Evolutionary conservation across 768 basidiomycete species (phyloP).

Genomic region (Xerocomellus intermedius): DNA sequence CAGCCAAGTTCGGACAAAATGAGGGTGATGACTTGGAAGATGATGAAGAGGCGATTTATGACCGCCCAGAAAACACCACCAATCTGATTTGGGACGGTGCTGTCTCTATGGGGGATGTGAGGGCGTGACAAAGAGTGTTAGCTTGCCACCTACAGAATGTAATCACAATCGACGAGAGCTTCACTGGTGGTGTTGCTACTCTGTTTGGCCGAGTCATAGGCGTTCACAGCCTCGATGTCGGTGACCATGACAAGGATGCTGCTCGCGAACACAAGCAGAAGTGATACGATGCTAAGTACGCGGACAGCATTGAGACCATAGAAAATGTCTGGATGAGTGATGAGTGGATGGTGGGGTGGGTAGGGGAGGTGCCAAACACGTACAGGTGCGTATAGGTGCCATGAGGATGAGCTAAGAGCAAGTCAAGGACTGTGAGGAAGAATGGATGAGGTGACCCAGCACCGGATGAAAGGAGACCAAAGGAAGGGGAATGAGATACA

Average conservation of each 20-base stretch:
- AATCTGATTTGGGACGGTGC: constrained; percentile 88
- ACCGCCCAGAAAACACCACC: constrained; percentile 93
- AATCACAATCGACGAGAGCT: constrained; percentile 59
- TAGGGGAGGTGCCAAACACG: constrained; percentile 20
- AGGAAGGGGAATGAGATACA: constrained; percentile 8
- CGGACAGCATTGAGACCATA: constrained; percentile 80
- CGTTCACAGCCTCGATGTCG: constrained; percentile 75
- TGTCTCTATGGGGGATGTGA: constrained; percentile 44
- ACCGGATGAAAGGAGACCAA: constrained; percentile 23
- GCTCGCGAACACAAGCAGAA: constrained; percentile 78
- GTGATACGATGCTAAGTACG: constrained; percentile 71
- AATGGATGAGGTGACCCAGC: constrained; percentile 32
- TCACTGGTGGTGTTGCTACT: constrained; percentile 33
- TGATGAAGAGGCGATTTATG: constrained; percentile 82
- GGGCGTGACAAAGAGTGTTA: not conserved
- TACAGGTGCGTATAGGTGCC: constrained; percentile 43
- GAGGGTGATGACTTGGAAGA: constrained; percentile 79
- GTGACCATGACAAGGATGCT: constrained; percentile 71
- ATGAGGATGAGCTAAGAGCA: constrained; percentile 13
- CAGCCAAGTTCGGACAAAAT: constrained; percentile 81
- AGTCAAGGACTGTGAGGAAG: constrained; percentile 16
- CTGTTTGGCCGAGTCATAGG: constrained; percentile 46
- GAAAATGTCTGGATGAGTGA: constrained; percentile 48
- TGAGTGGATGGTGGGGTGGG: not conserved
- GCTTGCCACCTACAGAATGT: constrained; percentile 60